Conservation (phyloP, 2,329 filamentous ascomycete genomes). For the Colletotrichum abscissum region DNA sequence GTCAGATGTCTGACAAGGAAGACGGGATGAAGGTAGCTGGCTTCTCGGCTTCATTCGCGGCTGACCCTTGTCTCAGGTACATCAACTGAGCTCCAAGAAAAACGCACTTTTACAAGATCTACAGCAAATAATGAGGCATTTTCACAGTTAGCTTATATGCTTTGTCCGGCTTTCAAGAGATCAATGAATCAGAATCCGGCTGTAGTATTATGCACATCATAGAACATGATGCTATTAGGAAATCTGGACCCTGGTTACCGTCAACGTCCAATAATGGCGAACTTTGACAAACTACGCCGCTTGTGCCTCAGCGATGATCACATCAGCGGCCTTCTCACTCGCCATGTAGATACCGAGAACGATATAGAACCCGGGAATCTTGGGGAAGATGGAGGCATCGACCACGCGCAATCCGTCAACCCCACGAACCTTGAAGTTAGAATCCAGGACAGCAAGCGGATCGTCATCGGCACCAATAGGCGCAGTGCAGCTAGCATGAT, state of each 20-base stretch:
- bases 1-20: not conserved
- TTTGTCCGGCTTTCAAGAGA: too few species aligned
- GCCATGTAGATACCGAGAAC: constrained; percentile 64
- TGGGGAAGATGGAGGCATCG: constrained; percentile 68
- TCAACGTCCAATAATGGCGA: not conserved
- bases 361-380: constrained; percentile 58
- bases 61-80: not conserved
- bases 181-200: too few species aligned
- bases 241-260: too few species aligned
- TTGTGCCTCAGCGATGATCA: constrained; percentile 43
- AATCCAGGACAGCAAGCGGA: constrained; percentile 66
- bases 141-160: not conserved
- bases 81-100: not conserved
- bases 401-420: constrained; percentile 68
- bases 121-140: not conserved
- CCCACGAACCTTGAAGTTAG: constrained; percentile 66
- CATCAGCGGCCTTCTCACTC: constrained; percentile 65
- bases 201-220: too few species aligned
- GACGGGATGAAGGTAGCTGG: not conserved
- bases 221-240: too few species aligned
- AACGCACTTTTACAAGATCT: not conserved
- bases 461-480: constrained; percentile 67
- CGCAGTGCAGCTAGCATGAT: constrained; percentile 67
- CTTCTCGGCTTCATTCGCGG: not conserved
- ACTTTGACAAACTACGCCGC: not conserved